Percentiles rank a stretch among this genome's conserved stretches.
Conservation (phyloP, 345 rosid genomes). For the Nephelium lappaceum region DNA sequence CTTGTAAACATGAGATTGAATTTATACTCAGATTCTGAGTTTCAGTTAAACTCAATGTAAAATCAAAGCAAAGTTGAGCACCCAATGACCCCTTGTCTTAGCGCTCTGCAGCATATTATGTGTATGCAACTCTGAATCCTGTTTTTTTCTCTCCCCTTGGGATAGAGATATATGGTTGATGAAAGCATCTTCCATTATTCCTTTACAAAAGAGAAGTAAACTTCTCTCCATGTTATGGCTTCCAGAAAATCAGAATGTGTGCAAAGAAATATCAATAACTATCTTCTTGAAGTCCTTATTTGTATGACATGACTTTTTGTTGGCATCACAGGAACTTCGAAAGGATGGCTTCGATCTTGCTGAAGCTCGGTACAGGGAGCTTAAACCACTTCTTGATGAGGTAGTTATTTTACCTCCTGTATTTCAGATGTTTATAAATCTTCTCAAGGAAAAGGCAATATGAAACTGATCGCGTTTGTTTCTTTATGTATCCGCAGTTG, state of each 20-base stretch:
- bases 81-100: background rate
- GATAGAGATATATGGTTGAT: background rate
- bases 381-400: conserved; percentile 94
- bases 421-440: background rate
- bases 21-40: background rate
- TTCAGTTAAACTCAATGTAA: background rate
- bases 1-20: background rate
- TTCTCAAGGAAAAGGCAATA: background rate
- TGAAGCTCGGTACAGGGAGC: conserved; percentile 79
- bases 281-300: background rate
- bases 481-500: conserved; percentile 46
- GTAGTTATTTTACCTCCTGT: conserved; percentile 36
- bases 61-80: background rate
- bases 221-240: background rate
- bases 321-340: conserved; percentile 74
- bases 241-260: background rate
- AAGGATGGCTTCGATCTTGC: conserved; percentile 98
- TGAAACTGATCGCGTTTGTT: background rate
- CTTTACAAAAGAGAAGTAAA: background rate
- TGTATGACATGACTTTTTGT: conserved; percentile 19
- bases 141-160: background rate
- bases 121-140: background rate
- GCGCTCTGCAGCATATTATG: background rate
- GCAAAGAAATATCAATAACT: background rate
- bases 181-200: conserved; percentile 2